A percentile compares a stretch with the other conserved stretches of the same genome.
Evolutionary conservation across 2,329 filamentous ascomycete species (phyloP).

Genomic region (Boeremia lycopersici): DNA sequence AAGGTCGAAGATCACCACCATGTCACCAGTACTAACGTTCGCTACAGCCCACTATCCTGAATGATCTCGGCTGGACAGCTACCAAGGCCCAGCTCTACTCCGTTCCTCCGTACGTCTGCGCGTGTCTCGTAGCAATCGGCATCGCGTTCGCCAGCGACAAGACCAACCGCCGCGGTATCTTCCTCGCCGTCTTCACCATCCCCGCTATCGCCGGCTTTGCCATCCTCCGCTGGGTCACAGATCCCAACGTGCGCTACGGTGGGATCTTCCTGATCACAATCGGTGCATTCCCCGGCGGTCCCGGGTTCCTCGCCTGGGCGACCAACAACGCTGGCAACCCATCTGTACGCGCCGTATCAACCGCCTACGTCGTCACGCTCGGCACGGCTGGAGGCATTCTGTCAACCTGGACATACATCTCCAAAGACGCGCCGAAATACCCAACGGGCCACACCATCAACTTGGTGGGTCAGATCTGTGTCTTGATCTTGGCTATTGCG

Average conservation of each 20-base stretch:
- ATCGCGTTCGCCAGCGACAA: constrained; percentile 47
- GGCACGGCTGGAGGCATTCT: constrained; percentile 64
- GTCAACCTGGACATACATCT: constrained; percentile 61
- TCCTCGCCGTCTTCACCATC: constrained; percentile 42
- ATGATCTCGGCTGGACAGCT: constrained; percentile 45
- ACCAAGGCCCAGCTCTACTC: constrained; percentile 49
- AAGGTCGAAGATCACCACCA: constrained; percentile 9
- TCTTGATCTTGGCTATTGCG: constrained; percentile 53
- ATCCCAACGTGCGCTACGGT: constrained; percentile 61
- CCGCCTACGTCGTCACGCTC: constrained; percentile 70
- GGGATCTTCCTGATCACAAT: constrained; percentile 62
- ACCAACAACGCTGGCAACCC: constrained; percentile 65
- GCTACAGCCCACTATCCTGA: constrained; percentile 46
- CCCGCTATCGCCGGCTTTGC: constrained; percentile 59
- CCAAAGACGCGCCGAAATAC: constrained; percentile 67
- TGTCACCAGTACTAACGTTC: constrained; percentile 9
- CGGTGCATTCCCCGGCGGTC: constrained; percentile 64
- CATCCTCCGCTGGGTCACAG: constrained; percentile 61
- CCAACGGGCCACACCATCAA: constrained; percentile 74
- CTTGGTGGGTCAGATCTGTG: constrained; percentile 56
- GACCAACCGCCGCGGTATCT: constrained; percentile 47
- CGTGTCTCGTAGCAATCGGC: constrained; percentile 43
- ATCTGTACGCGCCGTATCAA: constrained; percentile 61
- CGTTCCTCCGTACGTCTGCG: constrained; percentile 48
- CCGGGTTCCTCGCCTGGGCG: constrained; percentile 64